Percentiles rank a stretch among this genome's conserved stretches.
Conservation (phyloP, 192 early-diverging fungal genomes). For the Chytriomyces confervae region DNA sequence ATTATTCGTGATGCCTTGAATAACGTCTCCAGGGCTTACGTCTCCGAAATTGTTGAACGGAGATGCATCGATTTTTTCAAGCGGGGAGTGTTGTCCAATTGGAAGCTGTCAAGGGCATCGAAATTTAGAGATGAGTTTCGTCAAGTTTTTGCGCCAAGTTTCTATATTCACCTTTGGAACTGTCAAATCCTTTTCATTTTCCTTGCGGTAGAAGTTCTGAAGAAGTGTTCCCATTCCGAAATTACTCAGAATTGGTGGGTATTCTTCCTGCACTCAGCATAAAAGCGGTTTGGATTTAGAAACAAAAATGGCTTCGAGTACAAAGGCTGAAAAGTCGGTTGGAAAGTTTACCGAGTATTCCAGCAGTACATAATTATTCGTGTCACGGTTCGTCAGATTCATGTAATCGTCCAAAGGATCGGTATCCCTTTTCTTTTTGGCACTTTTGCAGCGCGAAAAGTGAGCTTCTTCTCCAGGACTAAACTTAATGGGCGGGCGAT, state of each 20-base stretch:
- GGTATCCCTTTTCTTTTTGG: constrained; percentile 65
- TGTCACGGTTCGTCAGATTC: constrained; percentile 90
- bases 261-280: constrained; percentile 77
- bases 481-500: constrained; percentile 81
- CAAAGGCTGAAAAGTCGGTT: too few species aligned
- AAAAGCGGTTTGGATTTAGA: neutral
- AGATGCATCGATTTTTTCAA: constrained; percentile 89
- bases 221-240: constrained; percentile 94
- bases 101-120: constrained; percentile 49
- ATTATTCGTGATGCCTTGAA: constrained; percentile 93
- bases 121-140: constrained; percentile 12
- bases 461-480: constrained; percentile 60
- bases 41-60: constrained; percentile 97
- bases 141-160: neutral
- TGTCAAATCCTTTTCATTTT: constrained; percentile 76
- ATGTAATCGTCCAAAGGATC: constrained; percentile 79
- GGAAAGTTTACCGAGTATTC: constrained; percentile 77
- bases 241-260: constrained; percentile 90
- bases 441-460: constrained; percentile 81
- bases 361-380: constrained; percentile 77
- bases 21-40: constrained; percentile 86
- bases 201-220: constrained; percentile 95
- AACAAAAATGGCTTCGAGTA: too few species aligned
- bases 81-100: constrained; percentile 81
- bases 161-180: constrained; percentile 64